phyloP scores from a whole-genome alignment of 2,329 filamentous ascomycete genomes.

The Talaromyces sp. region DNA sequence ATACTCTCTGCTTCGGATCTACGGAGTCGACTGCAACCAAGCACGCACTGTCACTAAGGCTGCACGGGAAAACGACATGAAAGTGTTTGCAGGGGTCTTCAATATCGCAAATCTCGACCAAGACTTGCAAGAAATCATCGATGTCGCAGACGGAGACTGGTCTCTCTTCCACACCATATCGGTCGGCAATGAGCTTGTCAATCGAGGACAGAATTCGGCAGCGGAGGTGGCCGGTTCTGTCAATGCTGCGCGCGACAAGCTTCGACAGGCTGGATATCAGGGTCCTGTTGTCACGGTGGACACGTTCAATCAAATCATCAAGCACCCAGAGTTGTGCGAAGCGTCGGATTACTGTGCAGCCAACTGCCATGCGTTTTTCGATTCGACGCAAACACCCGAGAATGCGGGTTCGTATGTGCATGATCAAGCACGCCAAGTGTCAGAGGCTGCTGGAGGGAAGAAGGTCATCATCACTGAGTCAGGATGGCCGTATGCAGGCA shows the following conservation, averaged over 20 bases:
- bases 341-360: constrained; percentile 73
- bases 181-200: constrained; percentile 78
- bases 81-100: constrained; percentile 72
- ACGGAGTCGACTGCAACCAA: constrained; percentile 76
- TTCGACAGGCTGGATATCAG: constrained; percentile 61
- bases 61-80: constrained; percentile 60
- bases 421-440: constrained; percentile 49
- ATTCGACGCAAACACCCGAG: constrained; percentile 55
- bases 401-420: constrained; percentile 65
- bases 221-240: constrained; percentile 55
- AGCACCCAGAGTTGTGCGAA: constrained; percentile 65
- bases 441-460: constrained; percentile 47
- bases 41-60: constrained; percentile 59
- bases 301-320: constrained; percentile 65
- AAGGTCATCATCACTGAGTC: constrained; percentile 73
- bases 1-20: constrained; percentile 67
- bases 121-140: constrained; percentile 59
- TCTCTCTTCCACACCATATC: constrained; percentile 63
- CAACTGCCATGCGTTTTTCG: constrained; percentile 84
- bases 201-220: constrained; percentile 54
- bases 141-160: constrained; percentile 63
- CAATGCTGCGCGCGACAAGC: constrained; percentile 50
- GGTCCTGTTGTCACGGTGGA: constrained; percentile 78
- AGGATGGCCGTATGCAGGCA: constrained; percentile 73
- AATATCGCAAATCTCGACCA: constrained; percentile 53